These are phyloP conservation scores for Sesbania bispinosa DNA, from an alignment of 306 rosid genomes.

Conservation along the genomic window DNA sequence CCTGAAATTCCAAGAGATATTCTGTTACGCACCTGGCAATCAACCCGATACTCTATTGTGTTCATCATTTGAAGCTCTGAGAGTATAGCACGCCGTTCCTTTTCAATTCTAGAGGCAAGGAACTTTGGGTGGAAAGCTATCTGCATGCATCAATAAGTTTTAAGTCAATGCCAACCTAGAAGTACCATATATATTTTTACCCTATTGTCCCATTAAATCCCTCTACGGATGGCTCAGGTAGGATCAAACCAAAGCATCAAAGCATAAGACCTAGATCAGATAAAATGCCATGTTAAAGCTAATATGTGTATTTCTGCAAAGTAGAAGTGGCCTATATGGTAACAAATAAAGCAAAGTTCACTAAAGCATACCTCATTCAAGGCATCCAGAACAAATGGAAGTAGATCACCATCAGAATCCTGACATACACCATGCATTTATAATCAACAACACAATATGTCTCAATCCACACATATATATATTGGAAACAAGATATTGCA, in stretches of 20 bases:
- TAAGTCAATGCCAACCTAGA: constrained; percentile 22
- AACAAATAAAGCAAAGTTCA: constrained; percentile 1
- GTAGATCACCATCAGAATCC: constrained; percentile 95
- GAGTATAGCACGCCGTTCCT: constrained; percentile 95
- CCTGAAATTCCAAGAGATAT: constrained; percentile 15
- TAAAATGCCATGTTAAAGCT: neutral
- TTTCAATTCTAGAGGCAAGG: constrained; percentile 95
- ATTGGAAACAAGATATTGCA: neutral
- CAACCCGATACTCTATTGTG: constrained; percentile 96
- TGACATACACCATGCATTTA: constrained; percentile 37
- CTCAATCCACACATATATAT: constrained; percentile 9
- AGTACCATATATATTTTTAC: constrained; percentile 12
- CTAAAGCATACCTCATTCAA: constrained; percentile 78
- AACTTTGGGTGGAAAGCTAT: constrained; percentile 96
- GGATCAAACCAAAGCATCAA: constrained; percentile 11
- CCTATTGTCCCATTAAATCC: neutral
- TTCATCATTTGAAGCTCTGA: constrained; percentile 99
- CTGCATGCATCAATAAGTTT: constrained; percentile 48
- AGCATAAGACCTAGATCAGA: neutral
- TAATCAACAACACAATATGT: constrained; percentile 18
- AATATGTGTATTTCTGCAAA: neutral
- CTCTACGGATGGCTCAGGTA: neutral
- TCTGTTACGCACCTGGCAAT: constrained; percentile 75
- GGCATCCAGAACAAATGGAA: constrained; percentile 92
- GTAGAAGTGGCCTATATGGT: neutral